Conservation (phyloP, 495 filamentous ascomycete species). For the Trichoderma orchidacearum region DNA sequence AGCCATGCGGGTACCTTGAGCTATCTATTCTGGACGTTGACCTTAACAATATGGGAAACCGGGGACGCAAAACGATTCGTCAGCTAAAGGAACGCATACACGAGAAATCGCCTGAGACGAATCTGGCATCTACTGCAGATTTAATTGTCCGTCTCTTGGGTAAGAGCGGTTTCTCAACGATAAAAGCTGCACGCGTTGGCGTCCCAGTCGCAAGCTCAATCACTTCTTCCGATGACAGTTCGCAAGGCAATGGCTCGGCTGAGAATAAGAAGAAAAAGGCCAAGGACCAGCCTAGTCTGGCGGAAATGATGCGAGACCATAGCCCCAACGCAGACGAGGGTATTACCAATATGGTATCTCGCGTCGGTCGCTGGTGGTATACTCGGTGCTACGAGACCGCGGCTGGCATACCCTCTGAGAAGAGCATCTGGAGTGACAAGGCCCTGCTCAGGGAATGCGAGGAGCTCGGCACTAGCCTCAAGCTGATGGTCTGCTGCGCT, state of each 20-base stretch:
- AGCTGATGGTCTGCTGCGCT: constrained; percentile 82
- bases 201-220: constrained; percentile 75
- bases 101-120: constrained; percentile 39
- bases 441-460: constrained; percentile 72
- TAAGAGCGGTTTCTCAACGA: constrained; percentile 64
- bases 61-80: constrained; percentile 61
- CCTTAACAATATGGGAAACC: constrained; percentile 74
- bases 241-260: constrained; percentile 3
- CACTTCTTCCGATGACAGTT: constrained; percentile 15
- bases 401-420: constrained; percentile 37
- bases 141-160: constrained; percentile 64
- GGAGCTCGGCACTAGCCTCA: constrained; percentile 72
- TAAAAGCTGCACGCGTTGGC: constrained; percentile 78
- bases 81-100: constrained; percentile 66
- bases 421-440: constrained; percentile 72
- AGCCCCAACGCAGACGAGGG: constrained; percentile 53
- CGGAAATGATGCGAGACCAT: constrained; percentile 56
- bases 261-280: constrained; percentile 11
- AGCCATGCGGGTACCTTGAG: constrained; percentile 82
- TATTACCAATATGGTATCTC: constrained; percentile 82
- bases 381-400: constrained; percentile 71
- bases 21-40: constrained; percentile 74
- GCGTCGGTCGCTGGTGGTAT: constrained; percentile 95
- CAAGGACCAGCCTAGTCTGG: constrained; percentile 44
- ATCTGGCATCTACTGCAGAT: constrained; percentile 64